Evolutionary conservation across 202 grass and related monocot species (phyloP), one percentile per base, ranked within the genome.

Genomic region (Eragrostis tef): DNA sequence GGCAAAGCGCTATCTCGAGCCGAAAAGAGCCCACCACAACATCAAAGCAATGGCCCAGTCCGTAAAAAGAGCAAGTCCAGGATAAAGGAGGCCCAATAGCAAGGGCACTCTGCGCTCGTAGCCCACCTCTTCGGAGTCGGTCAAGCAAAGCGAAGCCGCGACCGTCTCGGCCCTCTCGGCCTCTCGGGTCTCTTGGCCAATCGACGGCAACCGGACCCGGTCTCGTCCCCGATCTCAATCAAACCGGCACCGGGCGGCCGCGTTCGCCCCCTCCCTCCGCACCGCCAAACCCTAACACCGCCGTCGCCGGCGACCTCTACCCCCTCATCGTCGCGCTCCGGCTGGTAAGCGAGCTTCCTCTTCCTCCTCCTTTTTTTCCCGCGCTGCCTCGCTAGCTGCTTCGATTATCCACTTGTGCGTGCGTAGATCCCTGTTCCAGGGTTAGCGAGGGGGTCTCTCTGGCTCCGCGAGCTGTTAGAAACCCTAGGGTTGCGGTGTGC

Each of bases 231-330:
- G 75, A 59, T 36, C 52, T 11, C 53, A 78, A 66, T 16, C 75
- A 66, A 36, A 66, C 45, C 47, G 48, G 75, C 19, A 52, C 19
- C 19, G 29, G 44, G 61, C 76, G 76, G 46, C 19, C 45, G 49
- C 61, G 39, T 66, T 76, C 41, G 29, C 22, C 61, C 26, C 26
- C 61, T 64, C 57, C 19, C 58, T 14, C 4, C 58, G 9, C 42
- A n/a, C 68, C 17, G 44, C 68, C 71, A 67, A 75, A 83, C 71
- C 71, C 61, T 83, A 83, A 64, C 34, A 16, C 24, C 83, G 72
- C 44, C 59, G 60, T 66, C 69, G 58, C 67, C 65, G 67, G 59
- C 31, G 61, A 52, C n/a, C 21, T 69, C 62, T 53, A 21, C 24
- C 51, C 12, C 51, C n/a, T 3, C 4, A 8, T 9, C 29, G n/a